These are phyloP conservation scores for Cladosporium sp. DNA, from an alignment of 2,329 filamentous ascomycete genomes.

Conservation along the genomic window DNA sequence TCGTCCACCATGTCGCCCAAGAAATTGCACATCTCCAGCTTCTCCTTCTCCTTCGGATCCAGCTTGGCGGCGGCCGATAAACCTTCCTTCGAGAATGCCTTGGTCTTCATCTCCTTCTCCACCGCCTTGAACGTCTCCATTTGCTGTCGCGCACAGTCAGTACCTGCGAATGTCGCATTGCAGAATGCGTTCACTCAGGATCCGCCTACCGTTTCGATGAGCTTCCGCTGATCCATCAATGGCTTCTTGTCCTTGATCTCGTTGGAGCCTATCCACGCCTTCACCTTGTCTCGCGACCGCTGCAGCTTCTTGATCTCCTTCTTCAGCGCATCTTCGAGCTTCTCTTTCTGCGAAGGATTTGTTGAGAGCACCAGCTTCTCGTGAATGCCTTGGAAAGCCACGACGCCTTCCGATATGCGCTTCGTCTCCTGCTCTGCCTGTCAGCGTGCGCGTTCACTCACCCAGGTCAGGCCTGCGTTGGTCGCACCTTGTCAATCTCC, in stretches of 20 bases:
- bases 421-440: constrained; percentile 61
- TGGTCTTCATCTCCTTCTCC: constrained; percentile 99
- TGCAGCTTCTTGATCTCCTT: constrained; percentile 99
- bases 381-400: constrained; percentile 90
- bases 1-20: constrained; percentile 84
- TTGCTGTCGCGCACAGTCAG: constrained; percentile 54
- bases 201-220: constrained; percentile 86
- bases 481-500: constrained; percentile 88
- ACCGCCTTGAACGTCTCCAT: constrained; percentile 99
- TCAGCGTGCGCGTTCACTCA: constrained; percentile 7
- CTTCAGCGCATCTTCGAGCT: constrained; percentile 96
- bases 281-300: constrained; percentile 95
- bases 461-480: too few species aligned
- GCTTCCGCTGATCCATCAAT: constrained; percentile 84
- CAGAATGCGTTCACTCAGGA: constrained; percentile 1
- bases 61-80: constrained; percentile 86
- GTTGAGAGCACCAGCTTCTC: constrained; percentile 94
- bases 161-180: constrained; percentile 25
- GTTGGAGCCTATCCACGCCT: constrained; percentile 97
- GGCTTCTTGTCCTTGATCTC: constrained; percentile 99
- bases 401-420: constrained; percentile 89
- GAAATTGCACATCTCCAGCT: constrained; percentile 83
- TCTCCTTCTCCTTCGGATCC: constrained; percentile 97
- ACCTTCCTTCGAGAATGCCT: constrained; percentile 98
- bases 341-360: constrained; percentile 95